Evolutionary conservation across 176 grass and related monocot species (phyloP), one percentile per base, ranked within the genome.

Genomic region (Ensete glaucum): DNA sequence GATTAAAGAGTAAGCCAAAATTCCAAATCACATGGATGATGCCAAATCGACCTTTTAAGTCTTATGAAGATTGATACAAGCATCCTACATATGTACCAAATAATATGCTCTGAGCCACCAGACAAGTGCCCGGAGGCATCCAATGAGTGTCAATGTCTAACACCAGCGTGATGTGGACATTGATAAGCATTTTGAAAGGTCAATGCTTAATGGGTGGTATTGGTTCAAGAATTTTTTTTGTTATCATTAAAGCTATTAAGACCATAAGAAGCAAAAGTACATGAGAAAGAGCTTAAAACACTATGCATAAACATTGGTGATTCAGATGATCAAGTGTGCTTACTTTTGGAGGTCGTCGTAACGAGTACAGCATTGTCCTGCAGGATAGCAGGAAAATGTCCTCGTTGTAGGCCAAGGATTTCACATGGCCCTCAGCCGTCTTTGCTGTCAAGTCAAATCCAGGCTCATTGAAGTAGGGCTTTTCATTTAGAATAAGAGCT

Each of bases 381-480:
- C 93, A 96, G 9, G 93, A 96, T 54, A 84, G 6, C 64, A 88
- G 52, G 80, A 96, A 96, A 26, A 76, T 70, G 23, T 9, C 70
- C 70, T 92, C 87, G 63, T 90, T 96, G 66, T 96, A 96, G 2
- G 54, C 62, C 24, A 90, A 79, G 43, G 85, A 82, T 74, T 49
- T 11, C 16, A 2, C 55, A 54, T 88, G 67, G 49, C 93, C 93
- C 54, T 65, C 8, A 50, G 59, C 0, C 15, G 79, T 92, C 23
- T 88, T 84, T 34, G 85, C 87, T 27, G 21, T 74, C 15, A 2
- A 16, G n/a, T 75, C 85, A n/a, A 79, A 86, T 77, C 87, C 93
- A 55, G 89, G 93, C 76, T 96, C 93, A 62, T 96, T 96, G 62
- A 90, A 96, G 77, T 92, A 96, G 50, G 93, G 93, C 34, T 90